These are phyloP conservation scores for Cyclocybe cylindracea DNA, from an alignment of 768 basidiomycete genomes.

Conservation along the genomic window DNA sequence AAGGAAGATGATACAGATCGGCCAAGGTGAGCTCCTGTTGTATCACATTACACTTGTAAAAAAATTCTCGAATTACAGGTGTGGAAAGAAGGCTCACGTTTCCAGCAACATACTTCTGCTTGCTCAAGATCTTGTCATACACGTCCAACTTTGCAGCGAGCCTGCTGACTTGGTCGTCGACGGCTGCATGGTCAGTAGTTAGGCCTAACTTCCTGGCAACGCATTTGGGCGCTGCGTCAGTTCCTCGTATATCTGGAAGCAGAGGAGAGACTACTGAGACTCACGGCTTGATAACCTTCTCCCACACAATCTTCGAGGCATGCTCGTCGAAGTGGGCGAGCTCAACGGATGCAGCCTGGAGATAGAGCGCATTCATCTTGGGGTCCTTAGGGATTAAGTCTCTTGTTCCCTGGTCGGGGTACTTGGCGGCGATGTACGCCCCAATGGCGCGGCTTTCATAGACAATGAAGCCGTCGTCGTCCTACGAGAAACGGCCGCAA, in stretches of 20 bases:
- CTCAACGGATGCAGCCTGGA: constrained; percentile 55
- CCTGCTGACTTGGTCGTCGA: constrained; percentile 24
- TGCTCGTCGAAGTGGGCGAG: constrained; percentile 46
- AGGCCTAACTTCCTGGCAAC: constrained; percentile 5
- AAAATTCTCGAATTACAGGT: neutral
- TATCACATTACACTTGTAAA: neutral
- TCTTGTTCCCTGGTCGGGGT: constrained; percentile 46
- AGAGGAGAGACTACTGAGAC: constrained; percentile 11
- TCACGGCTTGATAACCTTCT: constrained; percentile 56
- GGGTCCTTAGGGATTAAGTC: constrained; percentile 50
- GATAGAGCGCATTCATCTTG: constrained; percentile 41
- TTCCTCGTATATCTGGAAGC: neutral
- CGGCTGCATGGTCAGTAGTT: constrained; percentile 20
- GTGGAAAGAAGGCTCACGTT: constrained; percentile 36
- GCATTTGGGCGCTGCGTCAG: neutral
- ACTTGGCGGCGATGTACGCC: constrained; percentile 60
- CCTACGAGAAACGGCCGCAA: constrained; percentile 21
- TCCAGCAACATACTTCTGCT: constrained; percentile 58
- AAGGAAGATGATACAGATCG: constrained; percentile 50
- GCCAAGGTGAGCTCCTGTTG: constrained; percentile 43
- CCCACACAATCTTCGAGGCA: constrained; percentile 38
- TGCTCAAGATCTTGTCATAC: constrained; percentile 54
- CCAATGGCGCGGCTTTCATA: constrained; percentile 65
- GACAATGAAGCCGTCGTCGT: constrained; percentile 61
- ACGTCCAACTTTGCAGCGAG: constrained; percentile 44